phyloP scores from a whole-genome alignment of 495 filamentous ascomycete genomes.

The Xylaria longipes region DNA sequence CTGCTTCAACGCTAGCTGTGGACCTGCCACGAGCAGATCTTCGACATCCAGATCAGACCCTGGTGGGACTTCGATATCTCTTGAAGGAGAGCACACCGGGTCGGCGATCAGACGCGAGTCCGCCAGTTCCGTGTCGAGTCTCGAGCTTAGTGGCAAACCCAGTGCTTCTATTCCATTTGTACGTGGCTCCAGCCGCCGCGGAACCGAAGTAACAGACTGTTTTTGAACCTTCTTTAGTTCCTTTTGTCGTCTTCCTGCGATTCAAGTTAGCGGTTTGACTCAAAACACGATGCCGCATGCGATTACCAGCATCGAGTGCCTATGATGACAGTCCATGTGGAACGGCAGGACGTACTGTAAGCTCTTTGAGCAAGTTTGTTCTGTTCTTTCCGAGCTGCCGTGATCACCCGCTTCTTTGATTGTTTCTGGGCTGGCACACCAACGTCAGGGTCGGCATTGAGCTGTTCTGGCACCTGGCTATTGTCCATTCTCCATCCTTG shows the following conservation, averaged over 20 bases:
- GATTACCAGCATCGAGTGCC: background rate
- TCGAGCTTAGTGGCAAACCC: background rate
- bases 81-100: background rate
- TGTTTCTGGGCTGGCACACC: background rate
- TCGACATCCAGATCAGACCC: background rate
- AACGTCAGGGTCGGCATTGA: background rate
- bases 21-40: background rate
- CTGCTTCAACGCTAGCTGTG: background rate
- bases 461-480: background rate
- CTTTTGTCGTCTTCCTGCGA: constrained; percentile 17
- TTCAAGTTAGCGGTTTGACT: background rate
- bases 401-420: constrained; percentile 44
- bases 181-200: constrained; percentile 10
- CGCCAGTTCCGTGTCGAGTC: background rate
- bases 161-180: background rate
- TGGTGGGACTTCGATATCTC: background rate
- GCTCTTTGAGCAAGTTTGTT: constrained; percentile 50
- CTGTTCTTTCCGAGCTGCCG: constrained; percentile 49
- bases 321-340: background rate
- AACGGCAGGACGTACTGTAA: constrained; percentile 43
- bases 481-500: constrained; percentile 1
- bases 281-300: background rate
- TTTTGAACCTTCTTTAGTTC: constrained; percentile 16
- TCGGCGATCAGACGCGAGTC: background rate
- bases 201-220: background rate